Base-by-base conservation (phyloP, 2,329 filamentous ascomycete genomes). In the Pseudovirgaria hyperparasitica region DNA sequence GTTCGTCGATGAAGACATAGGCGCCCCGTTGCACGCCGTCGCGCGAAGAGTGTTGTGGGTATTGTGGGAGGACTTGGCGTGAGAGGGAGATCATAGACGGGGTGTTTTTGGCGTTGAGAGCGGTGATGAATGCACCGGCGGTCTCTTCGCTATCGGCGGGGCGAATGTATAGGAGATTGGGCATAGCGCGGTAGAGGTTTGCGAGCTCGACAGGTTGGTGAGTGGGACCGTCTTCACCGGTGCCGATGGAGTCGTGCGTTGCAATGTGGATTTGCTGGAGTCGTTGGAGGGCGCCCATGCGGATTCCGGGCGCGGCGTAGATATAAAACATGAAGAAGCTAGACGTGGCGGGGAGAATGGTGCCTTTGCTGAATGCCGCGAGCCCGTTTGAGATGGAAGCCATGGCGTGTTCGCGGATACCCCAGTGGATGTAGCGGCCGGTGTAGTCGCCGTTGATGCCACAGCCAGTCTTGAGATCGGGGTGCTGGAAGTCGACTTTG, bases 241-340 rank as follows among this genome's bases (percentile, higher is more conserved):
- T 67, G 12, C 63, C 71, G 23, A 74, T 67, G 6, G 58, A 65
- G 49, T 75, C 70, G 45, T 76, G 71, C 0, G 71, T 76, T 2
- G 70, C 72, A 17, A 66, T 56, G 40, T 75, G 70, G 27, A 76
- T 72, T 16, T 58, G 53, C 27, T 68, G 65, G 2, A 74, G 58
- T 14, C 57, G 45, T 27, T 68, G 62, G 2, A 72, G 54, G 4
- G 69, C 70, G 6, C 67, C 68, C 69, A 75, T 74, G 9, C 71
- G 65, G 2, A 74, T 60, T 5, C 60, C 70, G 0, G 68, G 63
- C 1, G 70, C 70, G 7, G 68, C 68, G 31, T 68, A 65, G 5
- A 66, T 49, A 37, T 73, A 73, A 46, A 74, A 74, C 65, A 75
- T 74, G 54, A 73, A 72, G 50, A 74, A 75, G 4, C 59, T 62